These are phyloP conservation scores for Aurinia saxatilis DNA, from an alignment of 345 rosid genomes.

Conservation along the genomic window DNA sequence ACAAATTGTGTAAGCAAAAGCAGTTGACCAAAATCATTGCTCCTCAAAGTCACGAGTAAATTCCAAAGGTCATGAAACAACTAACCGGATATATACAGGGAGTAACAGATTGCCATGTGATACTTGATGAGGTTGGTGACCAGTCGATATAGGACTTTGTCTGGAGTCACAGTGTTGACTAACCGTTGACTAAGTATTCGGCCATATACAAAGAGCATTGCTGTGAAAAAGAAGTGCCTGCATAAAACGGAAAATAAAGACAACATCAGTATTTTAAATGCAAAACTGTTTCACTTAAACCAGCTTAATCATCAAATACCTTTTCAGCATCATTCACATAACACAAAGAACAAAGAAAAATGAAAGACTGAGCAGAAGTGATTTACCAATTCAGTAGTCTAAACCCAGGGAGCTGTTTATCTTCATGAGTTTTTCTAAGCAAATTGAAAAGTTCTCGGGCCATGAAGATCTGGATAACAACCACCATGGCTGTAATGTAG, in stretches of 20 bases:
- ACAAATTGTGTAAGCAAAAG: constrained; percentile 5
- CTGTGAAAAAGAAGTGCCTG: constrained; percentile 89
- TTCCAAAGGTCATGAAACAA: neutral
- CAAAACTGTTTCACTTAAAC: too few relatives aligned
- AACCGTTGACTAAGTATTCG: constrained; percentile 77
- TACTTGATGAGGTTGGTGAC: constrained; percentile 69
- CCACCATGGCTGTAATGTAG: constrained; percentile 80
- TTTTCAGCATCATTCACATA: neutral
- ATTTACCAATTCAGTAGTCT: constrained; percentile 66
- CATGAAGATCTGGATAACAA: constrained; percentile 77
- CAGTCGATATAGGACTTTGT: constrained; percentile 55
- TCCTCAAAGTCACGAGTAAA: neutral
- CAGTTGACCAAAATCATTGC: neutral
- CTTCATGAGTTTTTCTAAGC: constrained; percentile 66
- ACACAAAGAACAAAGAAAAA: neutral
- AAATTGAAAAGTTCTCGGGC: constrained; percentile 69
- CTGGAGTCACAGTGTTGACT: constrained; percentile 72
- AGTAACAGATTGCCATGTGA: constrained; percentile 74
- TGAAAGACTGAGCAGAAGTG: neutral
- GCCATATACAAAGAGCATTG: constrained; percentile 84
- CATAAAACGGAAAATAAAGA: neutral
- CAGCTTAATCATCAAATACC: too few relatives aligned
- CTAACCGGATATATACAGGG: constrained; percentile 71
- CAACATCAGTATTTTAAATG: too few relatives aligned
- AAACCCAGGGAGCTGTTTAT: constrained; percentile 72